phyloP scores from a whole-genome alignment of 2,329 filamentous ascomycete species.

The Aspergillus cejpii region DNA sequence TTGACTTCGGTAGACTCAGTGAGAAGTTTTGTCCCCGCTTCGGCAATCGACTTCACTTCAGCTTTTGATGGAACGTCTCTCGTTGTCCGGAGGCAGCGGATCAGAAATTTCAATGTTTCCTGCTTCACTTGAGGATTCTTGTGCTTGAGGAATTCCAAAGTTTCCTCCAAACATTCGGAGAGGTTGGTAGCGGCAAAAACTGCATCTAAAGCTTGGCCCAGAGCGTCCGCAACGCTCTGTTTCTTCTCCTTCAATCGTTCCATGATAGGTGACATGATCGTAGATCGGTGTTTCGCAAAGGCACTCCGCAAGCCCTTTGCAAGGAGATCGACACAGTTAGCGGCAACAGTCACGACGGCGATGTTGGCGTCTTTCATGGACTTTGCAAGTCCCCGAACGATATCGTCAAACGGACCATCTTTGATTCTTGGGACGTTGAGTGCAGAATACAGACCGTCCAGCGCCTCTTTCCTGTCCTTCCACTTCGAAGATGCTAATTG shows the following conservation, averaged over 20 bases:
- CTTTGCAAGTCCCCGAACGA: constrained; percentile 78
- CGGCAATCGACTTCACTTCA: constrained; percentile 79
- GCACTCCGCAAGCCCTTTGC: constrained; percentile 74
- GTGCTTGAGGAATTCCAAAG: constrained; percentile 72
- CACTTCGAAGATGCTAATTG: constrained; percentile 85
- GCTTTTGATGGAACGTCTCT: constrained; percentile 74
- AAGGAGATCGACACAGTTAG: constrained; percentile 82
- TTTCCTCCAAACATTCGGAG: constrained; percentile 86
- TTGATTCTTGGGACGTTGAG: constrained; percentile 87
- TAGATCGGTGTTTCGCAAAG: constrained; percentile 73
- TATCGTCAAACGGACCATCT: constrained; percentile 78
- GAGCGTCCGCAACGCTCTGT: constrained; percentile 74
- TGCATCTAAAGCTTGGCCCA: constrained; percentile 75
- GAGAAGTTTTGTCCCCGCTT: constrained; percentile 79
- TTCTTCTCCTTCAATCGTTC: constrained; percentile 98
- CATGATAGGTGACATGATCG: constrained; percentile 81
- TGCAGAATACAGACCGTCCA: constrained; percentile 70
- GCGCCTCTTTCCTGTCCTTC: constrained; percentile 94
- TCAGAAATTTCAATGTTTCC: constrained; percentile 87
- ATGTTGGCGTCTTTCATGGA: constrained; percentile 99
- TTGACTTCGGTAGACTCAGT: constrained; percentile 81
- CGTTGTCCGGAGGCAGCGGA: constrained; percentile 76
- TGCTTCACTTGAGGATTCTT: constrained; percentile 99
- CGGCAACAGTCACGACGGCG: constrained; percentile 84
- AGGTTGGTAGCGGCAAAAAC: constrained; percentile 62